These are phyloP conservation scores for Rubia occidens DNA, from an alignment of 305 asterid genomes.

Conservation along the genomic window DNA sequence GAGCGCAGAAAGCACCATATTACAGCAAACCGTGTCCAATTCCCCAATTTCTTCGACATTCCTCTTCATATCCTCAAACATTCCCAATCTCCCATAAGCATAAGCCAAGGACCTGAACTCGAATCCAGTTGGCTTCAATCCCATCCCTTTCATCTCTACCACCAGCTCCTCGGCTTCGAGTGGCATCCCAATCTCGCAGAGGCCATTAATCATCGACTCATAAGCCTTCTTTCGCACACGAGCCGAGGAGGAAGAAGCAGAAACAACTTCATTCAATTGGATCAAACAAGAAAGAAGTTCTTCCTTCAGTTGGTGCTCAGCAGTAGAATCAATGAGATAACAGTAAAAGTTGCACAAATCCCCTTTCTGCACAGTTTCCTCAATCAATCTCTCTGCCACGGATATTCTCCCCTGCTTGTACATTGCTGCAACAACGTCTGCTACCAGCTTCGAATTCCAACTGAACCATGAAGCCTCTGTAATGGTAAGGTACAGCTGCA, in stretches of 20 bases:
- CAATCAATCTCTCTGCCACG: conserved; percentile 44
- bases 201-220: conserved; percentile 48
- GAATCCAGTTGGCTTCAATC: conserved; percentile 48
- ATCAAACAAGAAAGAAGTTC: conserved; percentile 38
- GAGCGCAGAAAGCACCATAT: conserved; percentile 71
- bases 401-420: conserved; percentile 38
- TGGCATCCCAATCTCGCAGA: conserved; percentile 56
- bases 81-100: conserved; percentile 66
- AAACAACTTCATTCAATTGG: conserved; percentile 27
- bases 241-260: conserved; percentile 44
- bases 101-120: conserved; percentile 46
- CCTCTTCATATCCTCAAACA: conserved; percentile 69
- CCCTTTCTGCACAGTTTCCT: conserved; percentile 51
- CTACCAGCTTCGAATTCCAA: conserved; percentile 80
- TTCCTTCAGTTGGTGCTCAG: conserved; percentile 39
- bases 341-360: conserved; percentile 61
- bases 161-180: conserved; percentile 51
- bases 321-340: conserved; percentile 42
- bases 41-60: conserved; percentile 38
- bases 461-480: conserved; percentile 69
- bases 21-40: conserved; percentile 61
- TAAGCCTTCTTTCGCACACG: conserved; percentile 55
- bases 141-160: conserved; percentile 51
- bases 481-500: conserved; percentile 61
- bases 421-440: conserved; percentile 53